Base-by-base conservation (phyloP, 2,329 filamentous ascomycete species). In the Akanthomyces dipterigenus region DNA sequence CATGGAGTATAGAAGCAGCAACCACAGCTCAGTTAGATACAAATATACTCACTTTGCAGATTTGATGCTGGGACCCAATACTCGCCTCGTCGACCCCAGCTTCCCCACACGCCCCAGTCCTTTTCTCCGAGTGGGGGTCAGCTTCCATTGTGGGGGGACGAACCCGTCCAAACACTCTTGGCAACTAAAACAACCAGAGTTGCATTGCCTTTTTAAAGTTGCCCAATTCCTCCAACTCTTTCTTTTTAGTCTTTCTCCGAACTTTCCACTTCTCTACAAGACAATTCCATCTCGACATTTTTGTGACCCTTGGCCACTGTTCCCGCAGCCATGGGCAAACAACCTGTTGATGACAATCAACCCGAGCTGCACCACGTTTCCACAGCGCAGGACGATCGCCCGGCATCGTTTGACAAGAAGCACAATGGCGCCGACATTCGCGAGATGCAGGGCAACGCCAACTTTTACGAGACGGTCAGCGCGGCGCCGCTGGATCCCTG, bases 401-500 rank as follows among this genome's bases (percentile, higher is more conserved):
- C 54, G 22, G 31, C 31, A 2, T 60, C 60, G 11, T 45, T 50
- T 50, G 56, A 63, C 57, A 70, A 71, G 63, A n/a, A 60, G 31
- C 7, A 34, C 6, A 42, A 57, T 31, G 66, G 31, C 22, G 43
- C 64, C 46, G 62, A 66, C 34, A 64, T 70, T 42, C 69, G 63
- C 24, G 66, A 71, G 55, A 61, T 72, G 6, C 69, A 72, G 63
- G 70, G 70, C 36, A 65, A 69, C 45, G 67, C 67, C 3, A 56
- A 67, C 38, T 72, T 67, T 59, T 63, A 68, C 54, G 69, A 71
- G 61, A 68, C 69, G 1, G 65, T 70, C 24, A 67, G 66, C 1
- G 68, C 67, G 3, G 67, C 70, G 40, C 70, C 69, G 11, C 59
- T 72, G 26, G 64, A 71, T 40, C 69, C 73, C 12, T 72, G 69